phyloP scores from a whole-genome alignment of 2,329 filamentous ascomycete genomes.

The Ceratocystis diversiconidia region DNA sequence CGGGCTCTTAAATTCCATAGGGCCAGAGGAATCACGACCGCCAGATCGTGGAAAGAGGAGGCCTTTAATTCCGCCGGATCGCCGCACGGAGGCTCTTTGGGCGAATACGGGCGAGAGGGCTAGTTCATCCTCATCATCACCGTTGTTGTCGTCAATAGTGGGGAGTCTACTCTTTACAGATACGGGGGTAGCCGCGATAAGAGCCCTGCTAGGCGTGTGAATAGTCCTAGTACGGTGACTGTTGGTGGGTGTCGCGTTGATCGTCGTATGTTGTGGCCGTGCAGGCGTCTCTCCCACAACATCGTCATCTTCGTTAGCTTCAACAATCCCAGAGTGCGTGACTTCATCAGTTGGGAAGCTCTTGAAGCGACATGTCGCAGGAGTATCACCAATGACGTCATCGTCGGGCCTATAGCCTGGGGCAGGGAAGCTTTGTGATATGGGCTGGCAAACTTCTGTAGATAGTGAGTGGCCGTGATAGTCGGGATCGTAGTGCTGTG shows the following conservation, averaged over 20 bases:
- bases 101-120: neutral
- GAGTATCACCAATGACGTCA: constrained; percentile 12
- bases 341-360: neutral
- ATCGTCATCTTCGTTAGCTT: constrained; percentile 6
- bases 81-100: constrained; percentile 4
- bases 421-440: constrained; percentile 8
- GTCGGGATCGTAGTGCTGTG: constrained; percentile 6
- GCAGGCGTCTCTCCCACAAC: constrained; percentile 11
- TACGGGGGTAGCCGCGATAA: neutral
- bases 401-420: neutral
- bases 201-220: neutral
- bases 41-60: constrained; percentile 12
- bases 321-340: constrained; percentile 1
- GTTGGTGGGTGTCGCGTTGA: constrained; percentile 5
- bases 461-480: constrained; percentile 26
- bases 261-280: neutral
- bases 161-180: neutral
- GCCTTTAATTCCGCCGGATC: constrained; percentile 14
- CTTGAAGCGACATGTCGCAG: constrained; percentile 11
- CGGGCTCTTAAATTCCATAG: constrained; percentile 16
- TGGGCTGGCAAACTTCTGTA: constrained; percentile 23
- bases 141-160: neutral
- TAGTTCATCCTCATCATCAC: constrained; percentile 2
- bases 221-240: neutral
- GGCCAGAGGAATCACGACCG: constrained; percentile 1